Percentiles rank a stretch among this genome's conserved stretches.
Evolutionary conservation across 768 basidiomycete species (phyloP).

Genomic region (Gyrodon lividus): DNA sequence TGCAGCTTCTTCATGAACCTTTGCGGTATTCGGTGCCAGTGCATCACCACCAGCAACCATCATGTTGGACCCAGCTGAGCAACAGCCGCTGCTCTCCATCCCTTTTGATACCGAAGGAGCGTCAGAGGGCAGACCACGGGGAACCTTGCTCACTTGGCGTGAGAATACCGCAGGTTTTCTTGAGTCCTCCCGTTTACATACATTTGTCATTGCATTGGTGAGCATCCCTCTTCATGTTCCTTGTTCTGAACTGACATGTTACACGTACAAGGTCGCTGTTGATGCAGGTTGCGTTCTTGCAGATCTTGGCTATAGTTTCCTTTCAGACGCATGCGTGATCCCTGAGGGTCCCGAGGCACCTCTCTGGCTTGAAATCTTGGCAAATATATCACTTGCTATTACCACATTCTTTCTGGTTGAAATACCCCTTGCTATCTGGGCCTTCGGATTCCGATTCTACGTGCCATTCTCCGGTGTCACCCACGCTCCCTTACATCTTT

Average conservation of each 20-base stretch:
- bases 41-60: slow-evolving; percentile 22
- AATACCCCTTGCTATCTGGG: slow-evolving; percentile 69
- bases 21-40: slow-evolving; percentile 5
- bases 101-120: slow-evolving; percentile 17
- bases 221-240: slow-evolving; percentile 28
- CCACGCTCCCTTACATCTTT: slow-evolving; percentile 66
- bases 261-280: slow-evolving; percentile 47
- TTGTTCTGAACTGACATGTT: slow-evolving; percentile 8
- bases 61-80: slow-evolving; percentile 43
- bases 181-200: slow-evolving; percentile 54
- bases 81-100: slow-evolving; percentile 44
- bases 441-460: slow-evolving; percentile 61
- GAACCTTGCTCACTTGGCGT: slow-evolving; percentile 23
- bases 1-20: not conserved
- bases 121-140: slow-evolving; percentile 5
- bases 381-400: slow-evolving; percentile 63
- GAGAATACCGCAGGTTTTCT: slow-evolving; percentile 45
- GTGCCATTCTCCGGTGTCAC: slow-evolving; percentile 55
- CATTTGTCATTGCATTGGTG: slow-evolving; percentile 56
- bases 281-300: slow-evolving; percentile 72
- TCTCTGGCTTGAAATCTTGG: slow-evolving; percentile 60
- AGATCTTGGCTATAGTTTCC: slow-evolving; percentile 68
- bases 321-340: slow-evolving; percentile 51
- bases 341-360: slow-evolving; percentile 44
- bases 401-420: slow-evolving; percentile 74